Evolutionary conservation across 441 rosid genomes (phyloP).

Genomic region (Erodium moschatum): DNA sequence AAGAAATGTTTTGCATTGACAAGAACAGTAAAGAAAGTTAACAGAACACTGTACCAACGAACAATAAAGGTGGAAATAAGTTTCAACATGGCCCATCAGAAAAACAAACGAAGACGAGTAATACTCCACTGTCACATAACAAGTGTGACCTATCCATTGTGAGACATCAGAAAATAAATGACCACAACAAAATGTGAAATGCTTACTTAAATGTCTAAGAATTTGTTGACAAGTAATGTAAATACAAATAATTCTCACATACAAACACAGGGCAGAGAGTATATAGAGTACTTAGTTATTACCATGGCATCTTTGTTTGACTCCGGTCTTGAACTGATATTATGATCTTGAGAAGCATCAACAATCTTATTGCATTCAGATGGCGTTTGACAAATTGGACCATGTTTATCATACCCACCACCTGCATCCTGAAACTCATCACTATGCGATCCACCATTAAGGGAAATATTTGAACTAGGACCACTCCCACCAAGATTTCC

Average conservation of each 20-base stretch:
- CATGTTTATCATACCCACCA: conserved; percentile 6
- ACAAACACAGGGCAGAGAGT: neutral
- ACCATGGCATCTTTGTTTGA: conserved; percentile 10
- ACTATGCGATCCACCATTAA: neutral
- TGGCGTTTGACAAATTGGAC: conserved; percentile 12
- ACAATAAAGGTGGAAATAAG: too few species aligned
- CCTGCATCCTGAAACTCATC: conserved; percentile 23
- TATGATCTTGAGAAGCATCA: neutral
- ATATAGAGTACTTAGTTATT: neutral
- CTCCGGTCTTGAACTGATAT: conserved; percentile 5
- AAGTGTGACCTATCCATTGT: too few species aligned
- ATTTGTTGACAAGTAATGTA: neutral
- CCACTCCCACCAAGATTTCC: neutral
- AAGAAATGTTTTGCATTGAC: too few species aligned
- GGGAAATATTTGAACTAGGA: neutral
- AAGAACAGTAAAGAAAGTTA: too few species aligned
- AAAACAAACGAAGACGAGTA: too few species aligned
- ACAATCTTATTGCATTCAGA: conserved; percentile 12
- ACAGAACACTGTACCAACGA: too few species aligned
- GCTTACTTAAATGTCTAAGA: neutral
- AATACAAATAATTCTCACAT: neutral
- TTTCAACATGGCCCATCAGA: too few species aligned
- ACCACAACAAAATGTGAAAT: too few species aligned
- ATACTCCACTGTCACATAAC: too few species aligned
- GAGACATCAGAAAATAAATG: too few species aligned